Evolutionary conservation across 257 asterid species (phyloP).

Genomic region (Gardenia jasminoides): DNA sequence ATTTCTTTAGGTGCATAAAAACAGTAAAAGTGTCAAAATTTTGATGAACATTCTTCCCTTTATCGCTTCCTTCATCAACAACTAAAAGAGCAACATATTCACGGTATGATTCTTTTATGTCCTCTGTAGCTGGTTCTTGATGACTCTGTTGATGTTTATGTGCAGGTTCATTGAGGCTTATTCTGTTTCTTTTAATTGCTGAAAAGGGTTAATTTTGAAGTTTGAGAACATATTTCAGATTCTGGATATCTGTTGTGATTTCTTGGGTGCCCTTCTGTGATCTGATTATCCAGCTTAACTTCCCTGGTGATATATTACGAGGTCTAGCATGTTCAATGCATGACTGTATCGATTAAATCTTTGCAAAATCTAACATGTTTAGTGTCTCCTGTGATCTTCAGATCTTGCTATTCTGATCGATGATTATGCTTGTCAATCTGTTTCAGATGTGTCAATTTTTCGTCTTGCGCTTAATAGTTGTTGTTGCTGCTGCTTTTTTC

Average conservation of each 20-base stretch:
- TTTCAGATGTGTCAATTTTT: background rate
- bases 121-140: background rate
- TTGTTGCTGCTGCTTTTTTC: too few species aligned
- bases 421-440: background rate
- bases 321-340: background rate
- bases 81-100: background rate
- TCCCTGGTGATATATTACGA: background rate
- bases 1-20: background rate
- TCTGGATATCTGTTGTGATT: background rate
- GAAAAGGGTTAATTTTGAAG: background rate
- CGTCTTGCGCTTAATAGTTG: background rate
- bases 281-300: background rate
- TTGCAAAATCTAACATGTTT: background rate
- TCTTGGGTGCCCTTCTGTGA: background rate
- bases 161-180: background rate
- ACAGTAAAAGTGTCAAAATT: background rate
- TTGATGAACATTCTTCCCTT: constrained; percentile 5
- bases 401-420: constrained; percentile 4
- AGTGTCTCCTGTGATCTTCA: background rate
- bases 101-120: constrained; percentile 4
- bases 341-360: background rate
- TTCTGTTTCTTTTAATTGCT: background rate
- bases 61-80: background rate
- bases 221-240: background rate
- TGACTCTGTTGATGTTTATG: background rate